Evolutionary conservation across 2,329 filamentous ascomycete genomes (phyloP).

Genomic region (Pseudopyricularia javanii): DNA sequence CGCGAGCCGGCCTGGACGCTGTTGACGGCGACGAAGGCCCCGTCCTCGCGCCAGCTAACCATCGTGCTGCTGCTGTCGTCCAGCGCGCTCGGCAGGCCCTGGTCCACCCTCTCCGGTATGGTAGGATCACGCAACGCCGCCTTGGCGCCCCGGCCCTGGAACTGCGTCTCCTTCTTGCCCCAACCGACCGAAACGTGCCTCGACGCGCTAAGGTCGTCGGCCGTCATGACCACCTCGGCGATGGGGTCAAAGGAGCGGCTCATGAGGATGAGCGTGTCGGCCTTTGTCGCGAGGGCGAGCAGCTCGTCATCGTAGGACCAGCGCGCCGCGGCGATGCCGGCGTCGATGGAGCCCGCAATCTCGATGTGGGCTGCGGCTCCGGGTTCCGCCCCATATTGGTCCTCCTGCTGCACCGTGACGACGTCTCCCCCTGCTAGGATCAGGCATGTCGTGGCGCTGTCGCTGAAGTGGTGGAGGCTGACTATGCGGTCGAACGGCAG

Average conservation of each 20-base stretch:
- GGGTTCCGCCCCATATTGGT: conserved; percentile 25
- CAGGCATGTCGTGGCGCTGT: conserved; percentile 65
- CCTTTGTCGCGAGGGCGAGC: conserved; percentile 69
- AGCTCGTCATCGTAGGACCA: conserved; percentile 97
- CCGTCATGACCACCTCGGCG: conserved; percentile 57
- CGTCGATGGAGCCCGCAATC: conserved; percentile 89
- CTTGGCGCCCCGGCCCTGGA: conserved; percentile 79
- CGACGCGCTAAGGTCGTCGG: conserved; percentile 72
- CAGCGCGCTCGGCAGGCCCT: conserved; percentile 60
- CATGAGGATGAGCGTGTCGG: conserved; percentile 78
- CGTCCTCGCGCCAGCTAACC: conserved; percentile 95
- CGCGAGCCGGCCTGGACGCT: conserved; percentile 55
- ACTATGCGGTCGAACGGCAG: conserved; percentile 64
- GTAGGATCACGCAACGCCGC: conserved; percentile 68
- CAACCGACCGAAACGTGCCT: conserved; percentile 94
- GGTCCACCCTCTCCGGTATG: conserved; percentile 82
- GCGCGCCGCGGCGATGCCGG: conserved; percentile 74
- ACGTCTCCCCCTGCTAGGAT: conserved; percentile 88
- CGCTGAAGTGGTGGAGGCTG: conserved; percentile 73
- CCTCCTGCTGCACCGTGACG: conserved; percentile 61
- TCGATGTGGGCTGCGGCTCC: conserved; percentile 68
- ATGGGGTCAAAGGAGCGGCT: conserved; percentile 80
- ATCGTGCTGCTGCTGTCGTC: conserved; percentile 59
- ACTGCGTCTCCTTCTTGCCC: conserved; percentile 97
- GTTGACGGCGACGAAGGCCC: conserved; percentile 80